A percentile compares a stretch with the other conserved stretches of the same genome.
These are phyloP conservation scores for Pseudopithomyces maydicus DNA, from an alignment of 2,329 filamentous ascomycete genomes.

Conservation along the genomic window DNA sequence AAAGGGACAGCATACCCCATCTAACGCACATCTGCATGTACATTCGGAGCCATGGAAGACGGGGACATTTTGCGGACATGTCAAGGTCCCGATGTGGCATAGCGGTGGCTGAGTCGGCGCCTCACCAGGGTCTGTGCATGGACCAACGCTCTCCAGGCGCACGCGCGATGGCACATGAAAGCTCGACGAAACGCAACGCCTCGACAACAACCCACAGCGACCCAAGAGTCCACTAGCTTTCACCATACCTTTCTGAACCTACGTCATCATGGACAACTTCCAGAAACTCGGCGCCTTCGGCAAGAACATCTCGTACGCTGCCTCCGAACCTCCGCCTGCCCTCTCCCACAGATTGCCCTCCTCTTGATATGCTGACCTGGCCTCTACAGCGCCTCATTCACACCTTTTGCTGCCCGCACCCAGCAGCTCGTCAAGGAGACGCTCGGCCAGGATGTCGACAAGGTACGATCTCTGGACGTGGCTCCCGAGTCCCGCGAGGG, in stretches of 20 bases:
- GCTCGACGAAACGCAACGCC: slow-evolving; percentile 2
- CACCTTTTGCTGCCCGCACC: slow-evolving; percentile 89
- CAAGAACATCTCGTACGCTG: slow-evolving; percentile 69
- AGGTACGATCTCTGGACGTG: slow-evolving; percentile 60
- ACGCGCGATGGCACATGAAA: slow-evolving; percentile 3
- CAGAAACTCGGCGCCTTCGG: slow-evolving; percentile 61
- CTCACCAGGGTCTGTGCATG: neutral
- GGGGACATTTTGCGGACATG: neutral
- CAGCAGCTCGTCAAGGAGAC: slow-evolving; percentile 99
- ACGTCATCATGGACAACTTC: slow-evolving; percentile 67
- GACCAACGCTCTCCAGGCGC: neutral
- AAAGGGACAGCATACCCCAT: too few species aligned
- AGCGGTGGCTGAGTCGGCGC: neutral
- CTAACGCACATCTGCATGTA: too few species aligned
- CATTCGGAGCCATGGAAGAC: too few species aligned
- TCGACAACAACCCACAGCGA: slow-evolving; percentile 4
- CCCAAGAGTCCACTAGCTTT: neutral
- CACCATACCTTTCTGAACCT: slow-evolving; percentile 4
- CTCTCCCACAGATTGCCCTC: slow-evolving; percentile 14
- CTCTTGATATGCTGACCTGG: slow-evolving; percentile 43
- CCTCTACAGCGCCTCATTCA: slow-evolving; percentile 76
- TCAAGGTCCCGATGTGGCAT: neutral
- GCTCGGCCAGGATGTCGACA: slow-evolving; percentile 91
- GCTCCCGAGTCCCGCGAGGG: neutral
- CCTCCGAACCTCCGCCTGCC: slow-evolving; percentile 14